Evolutionary conservation across 305 asterid genomes (phyloP).

Genomic region (Euphrasia arctica): DNA sequence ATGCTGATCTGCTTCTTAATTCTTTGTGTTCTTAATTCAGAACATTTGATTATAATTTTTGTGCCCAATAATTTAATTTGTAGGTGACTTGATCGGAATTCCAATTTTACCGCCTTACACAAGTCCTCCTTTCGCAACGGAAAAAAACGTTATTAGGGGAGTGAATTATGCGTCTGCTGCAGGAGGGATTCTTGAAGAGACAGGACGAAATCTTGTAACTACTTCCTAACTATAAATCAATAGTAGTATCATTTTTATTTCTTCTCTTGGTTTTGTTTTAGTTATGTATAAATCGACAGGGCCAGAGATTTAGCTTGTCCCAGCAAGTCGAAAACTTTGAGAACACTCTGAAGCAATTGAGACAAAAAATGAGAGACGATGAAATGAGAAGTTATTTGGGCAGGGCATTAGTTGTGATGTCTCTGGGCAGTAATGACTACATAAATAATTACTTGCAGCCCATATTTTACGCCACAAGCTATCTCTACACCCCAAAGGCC

Average conservation of each 20-base stretch:
- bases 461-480: conserved; percentile 46
- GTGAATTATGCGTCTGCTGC: conserved; percentile 83
- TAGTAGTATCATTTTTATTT: not conserved
- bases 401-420: conserved; percentile 47
- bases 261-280: not conserved
- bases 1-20: not conserved
- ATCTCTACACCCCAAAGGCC: conserved; percentile 42
- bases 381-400: conserved; percentile 39
- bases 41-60: not conserved
- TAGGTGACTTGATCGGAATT: conserved; percentile 52
- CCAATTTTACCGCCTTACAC: conserved; percentile 53
- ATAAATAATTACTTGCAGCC: conserved; percentile 65
- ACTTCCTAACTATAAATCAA: too few species aligned
- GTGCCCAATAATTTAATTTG: not conserved
- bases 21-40: not conserved
- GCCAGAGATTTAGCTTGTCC: conserved; percentile 59
- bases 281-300: conserved; percentile 30
- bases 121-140: conserved; percentile 30
- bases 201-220: conserved; percentile 59
- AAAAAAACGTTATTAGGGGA: conserved; percentile 39
- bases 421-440: conserved; percentile 71
- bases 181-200: conserved; percentile 72
- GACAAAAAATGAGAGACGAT: conserved; percentile 34
- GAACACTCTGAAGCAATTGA: conserved; percentile 40
- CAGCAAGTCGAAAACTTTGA: conserved; percentile 47